phyloP scores from a whole-genome alignment of 257 asterid genomes.

The Thymus mandschuricus region DNA sequence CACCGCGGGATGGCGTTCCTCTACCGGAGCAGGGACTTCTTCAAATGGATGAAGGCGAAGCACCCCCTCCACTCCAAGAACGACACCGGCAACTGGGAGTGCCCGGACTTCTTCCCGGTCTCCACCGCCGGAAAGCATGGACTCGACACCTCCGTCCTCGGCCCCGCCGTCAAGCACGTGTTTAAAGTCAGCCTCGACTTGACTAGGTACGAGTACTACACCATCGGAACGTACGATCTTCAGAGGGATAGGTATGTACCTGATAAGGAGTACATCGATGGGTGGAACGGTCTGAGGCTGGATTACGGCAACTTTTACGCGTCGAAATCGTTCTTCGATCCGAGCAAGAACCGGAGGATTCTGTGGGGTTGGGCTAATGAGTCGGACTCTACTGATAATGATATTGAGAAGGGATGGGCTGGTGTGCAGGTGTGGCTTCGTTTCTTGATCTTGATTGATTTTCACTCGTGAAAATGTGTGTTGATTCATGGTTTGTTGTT shows the following conservation, averaged over 20 bases:
- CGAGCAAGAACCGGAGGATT: conserved; percentile 54
- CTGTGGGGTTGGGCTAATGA: conserved; percentile 87
- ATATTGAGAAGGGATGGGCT: conserved; percentile 69
- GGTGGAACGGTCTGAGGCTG: conserved; percentile 55
- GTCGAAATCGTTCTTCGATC: conserved; percentile 74
- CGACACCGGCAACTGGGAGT: conserved; percentile 68
- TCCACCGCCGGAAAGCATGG: conserved; percentile 37
- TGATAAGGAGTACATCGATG: conserved; percentile 54
- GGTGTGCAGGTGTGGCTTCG: conserved; percentile 51
- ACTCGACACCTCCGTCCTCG: conserved; percentile 53
- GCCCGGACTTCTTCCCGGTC: conserved; percentile 79
- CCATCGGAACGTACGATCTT: conserved; percentile 51
- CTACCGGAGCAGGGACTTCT: conserved; percentile 61
- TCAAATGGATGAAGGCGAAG: conserved; percentile 51
- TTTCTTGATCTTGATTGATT: not conserved
- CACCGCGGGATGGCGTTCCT: conserved; percentile 52
- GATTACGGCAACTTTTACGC: conserved; percentile 85
- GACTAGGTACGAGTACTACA: conserved; percentile 56
- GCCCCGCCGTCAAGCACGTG: conserved; percentile 52
- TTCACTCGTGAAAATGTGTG: not conserved
- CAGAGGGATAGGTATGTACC: conserved; percentile 47
- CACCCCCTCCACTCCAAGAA: conserved; percentile 53
- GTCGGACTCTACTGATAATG: conserved; percentile 48
- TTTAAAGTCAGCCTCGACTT: conserved; percentile 68
- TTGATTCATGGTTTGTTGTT: not conserved